A percentile compares a stretch with the other conserved stretches of the same genome.
phyloP scores from a whole-genome alignment of 2,329 filamentous ascomycete genomes.

The Aspergillus pseudotamarii region DNA sequence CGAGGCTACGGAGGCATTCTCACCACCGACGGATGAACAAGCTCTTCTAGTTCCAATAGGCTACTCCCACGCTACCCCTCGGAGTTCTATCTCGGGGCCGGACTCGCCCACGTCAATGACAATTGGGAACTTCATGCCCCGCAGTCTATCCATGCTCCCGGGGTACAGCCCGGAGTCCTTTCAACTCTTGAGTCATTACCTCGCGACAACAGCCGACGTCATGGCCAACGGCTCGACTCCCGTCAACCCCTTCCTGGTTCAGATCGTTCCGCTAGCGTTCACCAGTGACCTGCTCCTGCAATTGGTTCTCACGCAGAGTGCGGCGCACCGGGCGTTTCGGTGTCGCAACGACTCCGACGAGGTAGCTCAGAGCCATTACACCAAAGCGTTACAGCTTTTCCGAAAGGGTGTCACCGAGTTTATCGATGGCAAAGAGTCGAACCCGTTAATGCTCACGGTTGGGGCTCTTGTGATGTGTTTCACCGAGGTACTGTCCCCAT shows the following conservation, averaged over 20 bases:
- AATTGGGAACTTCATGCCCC: constrained; percentile 25
- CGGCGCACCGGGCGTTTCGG: constrained; percentile 35
- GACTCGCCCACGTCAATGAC: constrained; percentile 10
- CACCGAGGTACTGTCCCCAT: constrained; percentile 44
- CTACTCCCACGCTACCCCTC: not conserved
- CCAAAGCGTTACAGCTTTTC: constrained; percentile 33
- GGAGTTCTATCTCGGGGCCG: not conserved
- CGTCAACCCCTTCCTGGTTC: constrained; percentile 51
- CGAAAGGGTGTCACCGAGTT: constrained; percentile 33
- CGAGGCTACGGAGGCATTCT: not conserved
- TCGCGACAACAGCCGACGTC: constrained; percentile 48
- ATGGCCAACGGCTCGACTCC: constrained; percentile 54
- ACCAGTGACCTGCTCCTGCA: constrained; percentile 51
- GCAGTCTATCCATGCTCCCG: constrained; percentile 33
- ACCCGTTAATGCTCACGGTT: constrained; percentile 45
- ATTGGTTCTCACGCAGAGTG: constrained; percentile 50
- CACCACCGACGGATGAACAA: not conserved
- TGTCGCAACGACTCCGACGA: constrained; percentile 32
- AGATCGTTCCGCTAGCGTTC: constrained; percentile 52
- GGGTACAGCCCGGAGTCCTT: constrained; percentile 33
- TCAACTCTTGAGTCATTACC: constrained; percentile 50
- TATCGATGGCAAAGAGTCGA: constrained; percentile 33
- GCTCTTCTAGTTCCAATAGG: not conserved
- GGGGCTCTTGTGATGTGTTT: constrained; percentile 52
- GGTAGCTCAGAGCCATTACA: constrained; percentile 34